Evolutionary conservation across 305 asterid species (phyloP).

Genomic region (Plantago rigida): DNA sequence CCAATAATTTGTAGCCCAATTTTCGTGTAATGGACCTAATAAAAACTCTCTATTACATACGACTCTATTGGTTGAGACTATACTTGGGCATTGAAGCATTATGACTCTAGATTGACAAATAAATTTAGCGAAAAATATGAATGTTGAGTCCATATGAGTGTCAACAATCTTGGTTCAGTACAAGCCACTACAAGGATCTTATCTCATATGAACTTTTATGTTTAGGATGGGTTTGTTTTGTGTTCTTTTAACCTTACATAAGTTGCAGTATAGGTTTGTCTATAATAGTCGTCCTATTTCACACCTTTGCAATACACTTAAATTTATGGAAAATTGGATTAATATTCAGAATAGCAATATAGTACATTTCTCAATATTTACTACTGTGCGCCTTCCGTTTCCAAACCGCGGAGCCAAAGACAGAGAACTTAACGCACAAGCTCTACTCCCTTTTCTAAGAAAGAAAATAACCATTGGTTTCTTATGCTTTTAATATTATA

Average conservation of each 20-base stretch:
- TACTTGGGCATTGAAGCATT: not conserved
- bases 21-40: too few relatives aligned
- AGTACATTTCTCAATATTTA: too few relatives aligned
- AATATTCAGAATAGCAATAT: too few relatives aligned
- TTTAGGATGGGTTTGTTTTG: not conserved
- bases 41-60: not conserved
- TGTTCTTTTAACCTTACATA: not conserved
- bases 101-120: not conserved
- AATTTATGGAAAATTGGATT: too few relatives aligned
- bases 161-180: not conserved
- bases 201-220: slow-evolving; percentile 6
- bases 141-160: too few relatives aligned
- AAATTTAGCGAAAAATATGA: not conserved
- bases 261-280: not conserved
- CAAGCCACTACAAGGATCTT: not conserved
- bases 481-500: not conserved
- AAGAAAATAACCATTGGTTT: not conserved
- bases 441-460: too few relatives aligned
- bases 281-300: not conserved
- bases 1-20: slow-evolving; percentile 7
- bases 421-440: too few relatives aligned
- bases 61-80: too few relatives aligned
- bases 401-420: too few relatives aligned
- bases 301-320: too few relatives aligned
- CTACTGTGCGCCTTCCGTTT: too few relatives aligned